Conservation (phyloP, 2,329 filamentous ascomycete species). For the Aspergillus brasiliensis region DNA sequence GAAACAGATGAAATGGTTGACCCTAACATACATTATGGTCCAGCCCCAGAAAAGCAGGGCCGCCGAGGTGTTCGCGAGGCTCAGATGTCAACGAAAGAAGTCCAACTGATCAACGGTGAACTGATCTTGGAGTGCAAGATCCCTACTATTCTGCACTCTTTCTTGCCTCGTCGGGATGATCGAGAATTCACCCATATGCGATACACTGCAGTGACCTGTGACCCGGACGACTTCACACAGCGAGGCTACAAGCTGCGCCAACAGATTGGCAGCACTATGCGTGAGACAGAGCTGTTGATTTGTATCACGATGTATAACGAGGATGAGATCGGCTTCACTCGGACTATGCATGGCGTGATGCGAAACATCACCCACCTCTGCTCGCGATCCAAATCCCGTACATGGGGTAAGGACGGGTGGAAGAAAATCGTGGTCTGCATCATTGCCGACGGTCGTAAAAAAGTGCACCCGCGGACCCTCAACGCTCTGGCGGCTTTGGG, state of each 20-base stretch:
- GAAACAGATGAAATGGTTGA: constrained; percentile 60
- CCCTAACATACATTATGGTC: constrained; percentile 71
- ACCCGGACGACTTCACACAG: constrained; percentile 88
- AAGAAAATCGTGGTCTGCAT: constrained; percentile 99
- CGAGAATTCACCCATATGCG: constrained; percentile 98
- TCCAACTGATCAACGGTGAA: constrained; percentile 95
- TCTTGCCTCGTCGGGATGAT: constrained; percentile 88
- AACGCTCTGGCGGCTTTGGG: constrained; percentile 96
- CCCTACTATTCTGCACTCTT: constrained; percentile 95
- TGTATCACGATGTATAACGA: constrained; percentile 99
- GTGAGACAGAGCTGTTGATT: constrained; percentile 94
- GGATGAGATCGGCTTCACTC: constrained; percentile 92
- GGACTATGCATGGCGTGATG: constrained; percentile 98
- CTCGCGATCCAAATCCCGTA: constrained; percentile 84
- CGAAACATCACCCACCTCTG: constrained; percentile 98
- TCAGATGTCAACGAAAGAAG: constrained; percentile 90
- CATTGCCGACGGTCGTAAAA: constrained; percentile 89
- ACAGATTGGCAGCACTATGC: constrained; percentile 76
- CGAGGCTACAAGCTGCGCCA: constrained; percentile 91
- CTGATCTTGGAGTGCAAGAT: constrained; percentile 99
- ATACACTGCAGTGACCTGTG: constrained; percentile 97
- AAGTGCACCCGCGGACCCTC: constrained; percentile 88
- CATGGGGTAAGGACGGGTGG: constrained; percentile 97
- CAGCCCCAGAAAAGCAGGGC: constrained; percentile 83
- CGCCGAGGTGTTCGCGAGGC: constrained; percentile 82